These are phyloP conservation scores for Komagataella pseudopastoris DNA, from an alignment of 805 yeast genomes.

Conservation along the genomic window DNA sequence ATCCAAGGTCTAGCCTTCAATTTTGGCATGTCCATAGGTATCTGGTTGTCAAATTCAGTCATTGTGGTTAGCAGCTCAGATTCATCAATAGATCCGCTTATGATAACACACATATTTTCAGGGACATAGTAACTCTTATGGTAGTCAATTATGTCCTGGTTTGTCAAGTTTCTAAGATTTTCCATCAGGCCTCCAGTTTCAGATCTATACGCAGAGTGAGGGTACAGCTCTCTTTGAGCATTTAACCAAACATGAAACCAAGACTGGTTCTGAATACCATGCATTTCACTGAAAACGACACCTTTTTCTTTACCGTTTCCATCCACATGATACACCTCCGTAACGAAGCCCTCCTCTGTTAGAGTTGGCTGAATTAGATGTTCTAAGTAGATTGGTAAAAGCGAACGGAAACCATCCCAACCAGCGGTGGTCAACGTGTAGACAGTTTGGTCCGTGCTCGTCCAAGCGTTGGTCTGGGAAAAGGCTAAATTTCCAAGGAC, in stretches of 20 bases:
- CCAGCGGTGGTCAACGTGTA: conserved; percentile 89
- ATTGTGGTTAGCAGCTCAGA: conserved; percentile 50
- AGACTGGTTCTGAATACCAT: conserved; percentile 72
- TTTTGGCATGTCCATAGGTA: conserved; percentile 23
- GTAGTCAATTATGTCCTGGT: conserved; percentile 62
- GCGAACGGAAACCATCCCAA: conserved; percentile 81
- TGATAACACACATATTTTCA: conserved; percentile 68
- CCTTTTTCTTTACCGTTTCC: conserved; percentile 88
- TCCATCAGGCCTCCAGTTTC: conserved; percentile 89
- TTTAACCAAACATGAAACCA: conserved; percentile 52
- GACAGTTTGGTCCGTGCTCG: conserved; percentile 90
- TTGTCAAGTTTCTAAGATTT: conserved; percentile 60
- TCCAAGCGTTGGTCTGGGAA: conserved; percentile 93
- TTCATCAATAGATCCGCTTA: conserved; percentile 80
- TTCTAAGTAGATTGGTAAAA: conserved; percentile 83
- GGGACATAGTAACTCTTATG: conserved; percentile 67
- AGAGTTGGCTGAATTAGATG: conserved; percentile 77
- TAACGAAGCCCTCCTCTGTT: conserved; percentile 79
- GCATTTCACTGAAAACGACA: conserved; percentile 96
- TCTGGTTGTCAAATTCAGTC: conserved; percentile 43
- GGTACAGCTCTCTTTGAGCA: conserved; percentile 42
- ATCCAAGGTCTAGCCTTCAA: conserved; percentile 62
- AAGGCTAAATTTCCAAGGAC: conserved; percentile 73
- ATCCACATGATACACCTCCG: conserved; percentile 93
- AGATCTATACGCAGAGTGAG: conserved; percentile 70